Conservation (phyloP, 352 stramenopile species). For the Phytopythium ostracodes region DNA sequence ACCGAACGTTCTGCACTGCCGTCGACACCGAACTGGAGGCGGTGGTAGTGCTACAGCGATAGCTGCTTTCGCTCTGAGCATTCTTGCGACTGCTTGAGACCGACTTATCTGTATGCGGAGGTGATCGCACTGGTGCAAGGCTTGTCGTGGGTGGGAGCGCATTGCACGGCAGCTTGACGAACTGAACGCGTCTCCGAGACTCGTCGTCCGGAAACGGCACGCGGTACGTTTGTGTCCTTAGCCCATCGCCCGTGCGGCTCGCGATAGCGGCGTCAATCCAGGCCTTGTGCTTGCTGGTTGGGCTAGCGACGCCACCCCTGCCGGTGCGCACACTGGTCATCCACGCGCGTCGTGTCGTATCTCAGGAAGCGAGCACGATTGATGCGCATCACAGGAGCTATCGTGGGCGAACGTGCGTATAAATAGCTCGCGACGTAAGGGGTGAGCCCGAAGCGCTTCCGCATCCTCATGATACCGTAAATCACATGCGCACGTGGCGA, state of each 20-base stretch:
- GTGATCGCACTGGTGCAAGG: not conserved
- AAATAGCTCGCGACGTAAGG: not conserved
- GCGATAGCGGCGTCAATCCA: not conserved
- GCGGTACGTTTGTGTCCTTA: not conserved
- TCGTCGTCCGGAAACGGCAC: conserved; percentile 1
- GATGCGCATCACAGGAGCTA: too few relatives aligned
- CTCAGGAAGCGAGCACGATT: too few relatives aligned
- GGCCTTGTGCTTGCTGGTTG: not conserved
- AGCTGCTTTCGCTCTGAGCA: not conserved
- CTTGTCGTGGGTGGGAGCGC: not conserved
- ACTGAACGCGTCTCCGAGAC: not conserved
- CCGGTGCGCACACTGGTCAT: not conserved
- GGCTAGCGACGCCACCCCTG: too few relatives aligned
- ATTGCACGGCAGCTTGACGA: conserved; percentile 8
- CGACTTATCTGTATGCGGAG: not conserved
- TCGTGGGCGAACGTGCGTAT: not conserved
- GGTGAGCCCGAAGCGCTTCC: too few relatives aligned
- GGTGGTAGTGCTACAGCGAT: not conserved
- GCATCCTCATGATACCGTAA: too few relatives aligned
- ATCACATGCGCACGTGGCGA: too few relatives aligned
- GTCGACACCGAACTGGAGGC: not conserved
- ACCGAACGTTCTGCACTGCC: conserved; percentile 4
- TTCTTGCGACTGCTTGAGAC: not conserved
- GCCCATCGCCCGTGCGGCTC: not conserved
- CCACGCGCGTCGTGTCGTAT: too few relatives aligned